Evolutionary conservation across 805 yeast species (phyloP), one percentile per base, ranked within the genome.

Genomic region (Starmerella bombicola): DNA sequence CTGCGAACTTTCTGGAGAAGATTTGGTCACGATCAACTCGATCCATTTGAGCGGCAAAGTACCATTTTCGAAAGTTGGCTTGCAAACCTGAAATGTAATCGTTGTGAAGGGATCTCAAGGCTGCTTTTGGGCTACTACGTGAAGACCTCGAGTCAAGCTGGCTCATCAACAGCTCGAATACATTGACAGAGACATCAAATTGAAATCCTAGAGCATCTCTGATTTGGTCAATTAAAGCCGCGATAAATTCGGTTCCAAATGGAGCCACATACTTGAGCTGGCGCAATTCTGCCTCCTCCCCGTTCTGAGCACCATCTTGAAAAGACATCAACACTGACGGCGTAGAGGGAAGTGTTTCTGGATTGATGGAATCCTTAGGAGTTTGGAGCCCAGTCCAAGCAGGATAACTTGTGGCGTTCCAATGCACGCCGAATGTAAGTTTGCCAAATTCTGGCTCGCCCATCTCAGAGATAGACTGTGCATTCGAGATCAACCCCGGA

Each of bases 11-110:
- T n/a, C 19, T 6, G 13, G 13, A 28, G 25, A 18, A 22, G 12
- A 36, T 23, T 17, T 8, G 20, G 8, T 33, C 24, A 6, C 39
- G 37, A 18, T 43, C 49, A 3, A 71, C 74, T 28, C 71, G 57
- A 60, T 80, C 85, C 62, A 79, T 64, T 45, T 71, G 74, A 3
- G 82, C 73, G 1, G 84, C 83, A 60, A 80, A 77, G 52, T 77
- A 79, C 91, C 91, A 80, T 50, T 75, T 79, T 44, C 70, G 67
- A 55, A 72, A 80, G 53, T 80, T 80, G 1, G 88, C 65, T 49
- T 75, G 71, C 3, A 66, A 52, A 0, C 88, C 91, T 3, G 84
- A 82, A 53, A 80, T 74, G 53, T 78, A 80, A 55, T 80, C 88
- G 1, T 78, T 77, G 57, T 80, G 86, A 8, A 80, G 51, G 0